Base-by-base conservation (phyloP, 2,329 filamentous ascomycete species). In the Torrubiellomyces zombiae region DNA sequence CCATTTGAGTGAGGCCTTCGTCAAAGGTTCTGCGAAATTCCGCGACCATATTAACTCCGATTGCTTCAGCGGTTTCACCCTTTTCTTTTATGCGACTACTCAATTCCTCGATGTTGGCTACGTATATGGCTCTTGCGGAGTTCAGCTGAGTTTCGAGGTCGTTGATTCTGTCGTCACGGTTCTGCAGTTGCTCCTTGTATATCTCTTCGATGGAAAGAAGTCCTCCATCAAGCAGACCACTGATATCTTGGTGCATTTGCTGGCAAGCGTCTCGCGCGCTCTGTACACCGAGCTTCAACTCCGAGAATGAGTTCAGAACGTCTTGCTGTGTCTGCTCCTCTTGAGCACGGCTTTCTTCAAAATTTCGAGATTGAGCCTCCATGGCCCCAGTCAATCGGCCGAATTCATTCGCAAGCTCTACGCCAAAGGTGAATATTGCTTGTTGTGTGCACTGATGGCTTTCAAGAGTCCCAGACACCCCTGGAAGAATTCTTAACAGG, bases 141-240 rank as follows among this genome's bases (percentile, higher is more conserved):
- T n/a, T n/a, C n/a, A 48, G 15, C 4, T 30, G 34, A n/a, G 31
- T 19, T 16, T 44, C 38, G 4, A 44, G 24, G 6, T 34, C 28
- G 8, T 12, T 19, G 15, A 46, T 32, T 14, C 25, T 35, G n/a
- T 24, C 25, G 11, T 38, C 35, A 8, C 40, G 35, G 9, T 28
- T 27, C 13, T 29, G 20, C 12, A 46, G 25, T n/a, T 32, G 34
- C 13, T 30, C 21, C 6, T 23, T 23, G 7, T 40, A 15, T 7
- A 24, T 18, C 12, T 10, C 14, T 14, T 34, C 20, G 6, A 32
- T 16, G 2, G 11, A 17, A 18, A 19, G 18, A 9, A 17, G 14
- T 14, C 37, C 26, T 6, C 16, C 20, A 15, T 32, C 22, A 9
- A 29, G 9, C 20, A 29, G 27, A 6, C 28, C 22, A 13, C 26